Percentiles rank a stretch among this genome's conserved stretches.
Conservation (phyloP, 2,329 filamentous ascomycete species). For the Epichloe festucae region DNA sequence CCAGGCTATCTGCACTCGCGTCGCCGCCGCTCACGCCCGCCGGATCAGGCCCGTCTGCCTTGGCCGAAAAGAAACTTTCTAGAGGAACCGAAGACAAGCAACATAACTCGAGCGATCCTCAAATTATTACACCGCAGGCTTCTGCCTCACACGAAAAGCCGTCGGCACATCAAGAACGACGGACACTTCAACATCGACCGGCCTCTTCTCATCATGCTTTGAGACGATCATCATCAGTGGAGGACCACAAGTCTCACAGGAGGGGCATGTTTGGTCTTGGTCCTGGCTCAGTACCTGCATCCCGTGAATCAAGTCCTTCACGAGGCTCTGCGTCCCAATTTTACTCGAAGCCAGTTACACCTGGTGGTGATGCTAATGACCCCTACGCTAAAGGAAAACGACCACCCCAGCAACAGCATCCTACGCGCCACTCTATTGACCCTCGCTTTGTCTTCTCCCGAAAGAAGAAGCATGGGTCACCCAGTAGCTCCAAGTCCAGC, state of each 20-base stretch:
- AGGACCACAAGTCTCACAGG: conserved; percentile 33
- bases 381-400: conserved; percentile 78
- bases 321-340: conserved; percentile 47
- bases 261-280: conserved; percentile 41
- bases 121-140: conserved; percentile 56
- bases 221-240: conserved; percentile 27
- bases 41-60: conserved; percentile 42
- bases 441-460: conserved; percentile 73
- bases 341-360: conserved; percentile 65
- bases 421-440: conserved; percentile 53
- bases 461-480: conserved; percentile 53
- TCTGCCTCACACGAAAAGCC: conserved; percentile 42
- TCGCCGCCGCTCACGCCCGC: conserved; percentile 84
- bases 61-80: conserved; percentile 16
- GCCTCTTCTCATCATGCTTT: conserved; percentile 30
- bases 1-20: conserved; percentile 58
- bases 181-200: conserved; percentile 27
- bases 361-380: conserved; percentile 67
- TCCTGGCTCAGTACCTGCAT: conserved; percentile 40
- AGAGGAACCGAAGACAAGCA: conserved; percentile 24
- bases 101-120: conserved; percentile 24
- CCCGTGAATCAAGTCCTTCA: conserved; percentile 52
- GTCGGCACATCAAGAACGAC: conserved; percentile 27
- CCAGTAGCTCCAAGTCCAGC: conserved; percentile 37
- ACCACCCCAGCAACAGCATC: conserved; percentile 51